Evolutionary conservation across 495 filamentous ascomycete species (phyloP), one percentile per base, ranked within the genome.

Genomic region (Tuber microsphaerosporum): DNA sequence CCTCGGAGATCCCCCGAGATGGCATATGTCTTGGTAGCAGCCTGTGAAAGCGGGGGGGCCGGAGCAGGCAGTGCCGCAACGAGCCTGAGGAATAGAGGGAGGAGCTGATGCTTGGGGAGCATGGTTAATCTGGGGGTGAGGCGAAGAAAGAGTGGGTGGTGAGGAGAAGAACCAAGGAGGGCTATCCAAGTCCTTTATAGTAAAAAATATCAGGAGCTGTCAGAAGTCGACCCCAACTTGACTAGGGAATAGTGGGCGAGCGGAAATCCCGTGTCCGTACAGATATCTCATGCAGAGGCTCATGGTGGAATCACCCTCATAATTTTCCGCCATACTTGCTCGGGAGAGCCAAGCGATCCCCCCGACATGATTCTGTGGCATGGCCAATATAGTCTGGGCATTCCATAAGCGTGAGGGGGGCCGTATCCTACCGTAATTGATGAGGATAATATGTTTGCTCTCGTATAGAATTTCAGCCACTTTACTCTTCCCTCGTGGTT

Each of bases 11-110:
- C 51, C 12, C 81, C 81, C n/a, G 74, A 68, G 48, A 79, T 46
- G 37, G 75, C 56, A 41, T 83, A 82, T 7, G 78, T 80, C 43
- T 79, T 81, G 22, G 81, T 82, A 31, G 81, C 77, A 45, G 73
- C 73, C 41, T 79, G 70, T 12, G 48, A 48, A 44, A 79, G 73
- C 3, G 76, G 74, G 1, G 56, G 76, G 22, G 77, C 76, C 31
- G 75, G 19, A 3, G 77, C 76, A 2, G 77, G 70, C 19, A 77
- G 46, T n/a, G 73, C 61, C 14, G 37, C 73, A 8, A 75, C 45
- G 34, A 75, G 76, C 16, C 73, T 42, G 34, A 75, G 70, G 14
- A 79, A 74, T 73, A 79, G 75, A 20, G 77, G 76, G 37, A 79
- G 73, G 2, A 79, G 56, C 19, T 79, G 73, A 8, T 26, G 22